A percentile compares a stretch with the other conserved stretches of the same genome.
These are phyloP conservation scores for Withania somnifera DNA, from an alignment of 305 asterid species.

Conservation along the genomic window DNA sequence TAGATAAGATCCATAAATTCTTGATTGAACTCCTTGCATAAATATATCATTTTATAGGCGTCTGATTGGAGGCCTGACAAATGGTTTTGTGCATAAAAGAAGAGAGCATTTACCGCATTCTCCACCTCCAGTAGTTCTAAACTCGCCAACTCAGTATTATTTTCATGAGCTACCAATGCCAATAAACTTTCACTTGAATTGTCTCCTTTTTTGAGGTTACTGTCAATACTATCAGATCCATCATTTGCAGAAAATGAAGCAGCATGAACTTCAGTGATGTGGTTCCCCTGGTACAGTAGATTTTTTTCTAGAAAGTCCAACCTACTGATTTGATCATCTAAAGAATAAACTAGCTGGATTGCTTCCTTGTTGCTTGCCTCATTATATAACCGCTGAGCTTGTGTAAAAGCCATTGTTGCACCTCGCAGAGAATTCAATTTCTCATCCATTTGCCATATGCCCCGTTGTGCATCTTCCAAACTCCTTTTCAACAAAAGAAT, in stretches of 20 bases:
- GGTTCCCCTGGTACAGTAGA: constrained; percentile 11
- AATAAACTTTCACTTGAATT: background rate
- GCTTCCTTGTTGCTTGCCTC: constrained; percentile 22
- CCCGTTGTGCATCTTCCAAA: constrained; percentile 67
- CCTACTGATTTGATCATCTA: constrained; percentile 20
- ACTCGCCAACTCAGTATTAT: constrained; percentile 18
- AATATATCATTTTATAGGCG: constrained; percentile 14
- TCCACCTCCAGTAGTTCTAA: constrained; percentile 20
- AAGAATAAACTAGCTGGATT: constrained; percentile 19
- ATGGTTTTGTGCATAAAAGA: constrained; percentile 20
- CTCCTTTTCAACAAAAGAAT: constrained; percentile 50
- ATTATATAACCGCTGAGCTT: constrained; percentile 36
- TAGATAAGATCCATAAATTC: constrained; percentile 19
- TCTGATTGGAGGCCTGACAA: constrained; percentile 22
- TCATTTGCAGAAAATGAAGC: constrained; percentile 13
- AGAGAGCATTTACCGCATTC: constrained; percentile 13
- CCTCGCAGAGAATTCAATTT: constrained; percentile 57
- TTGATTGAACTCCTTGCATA: constrained; percentile 19
- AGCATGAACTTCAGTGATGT: constrained; percentile 16
- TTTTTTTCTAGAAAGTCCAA: constrained; percentile 15
- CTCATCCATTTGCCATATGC: constrained; percentile 51
- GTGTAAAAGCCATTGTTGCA: constrained; percentile 57
- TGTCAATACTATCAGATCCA: constrained; percentile 4
- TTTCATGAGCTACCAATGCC: constrained; percentile 11
- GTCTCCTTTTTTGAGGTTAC: constrained; percentile 2